These are phyloP conservation scores for Populus ilicifolia DNA, from an alignment of 345 rosid genomes.

Conservation along the genomic window DNA sequence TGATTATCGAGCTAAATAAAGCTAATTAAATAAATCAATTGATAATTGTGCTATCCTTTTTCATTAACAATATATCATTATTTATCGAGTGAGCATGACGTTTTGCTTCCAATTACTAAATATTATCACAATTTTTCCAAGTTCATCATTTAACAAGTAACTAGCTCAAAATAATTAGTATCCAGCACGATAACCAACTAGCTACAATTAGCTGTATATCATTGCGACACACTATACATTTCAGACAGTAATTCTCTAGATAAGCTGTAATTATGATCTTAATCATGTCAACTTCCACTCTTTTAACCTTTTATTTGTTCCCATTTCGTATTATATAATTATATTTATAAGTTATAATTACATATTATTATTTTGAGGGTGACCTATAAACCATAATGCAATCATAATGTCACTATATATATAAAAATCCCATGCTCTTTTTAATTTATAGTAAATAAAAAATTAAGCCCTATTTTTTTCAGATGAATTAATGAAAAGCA, in stretches of 20 bases:
- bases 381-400: constrained; percentile 42
- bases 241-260: background rate
- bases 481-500: background rate
- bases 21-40: background rate
- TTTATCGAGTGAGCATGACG: background rate
- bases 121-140: background rate
- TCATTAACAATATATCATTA: background rate
- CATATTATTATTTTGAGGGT: constrained; percentile 26
- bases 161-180: background rate
- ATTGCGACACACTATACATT: background rate
- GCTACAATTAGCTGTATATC: background rate
- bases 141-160: background rate
- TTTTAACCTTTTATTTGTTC: constrained; percentile 22
- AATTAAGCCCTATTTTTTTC: too few species aligned
- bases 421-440: too few species aligned
- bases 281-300: constrained; percentile 21
- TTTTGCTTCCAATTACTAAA: background rate
- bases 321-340: constrained; percentile 26
- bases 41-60: background rate
- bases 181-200: too few species aligned
- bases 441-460: too few species aligned
- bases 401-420: constrained; percentile 19
- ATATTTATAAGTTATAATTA: constrained; percentile 28
- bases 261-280: background rate
- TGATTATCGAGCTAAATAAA: too few species aligned